Conservation (phyloP, 2,329 filamentous ascomycete species). For the Hyphodiscus sp. region DNA sequence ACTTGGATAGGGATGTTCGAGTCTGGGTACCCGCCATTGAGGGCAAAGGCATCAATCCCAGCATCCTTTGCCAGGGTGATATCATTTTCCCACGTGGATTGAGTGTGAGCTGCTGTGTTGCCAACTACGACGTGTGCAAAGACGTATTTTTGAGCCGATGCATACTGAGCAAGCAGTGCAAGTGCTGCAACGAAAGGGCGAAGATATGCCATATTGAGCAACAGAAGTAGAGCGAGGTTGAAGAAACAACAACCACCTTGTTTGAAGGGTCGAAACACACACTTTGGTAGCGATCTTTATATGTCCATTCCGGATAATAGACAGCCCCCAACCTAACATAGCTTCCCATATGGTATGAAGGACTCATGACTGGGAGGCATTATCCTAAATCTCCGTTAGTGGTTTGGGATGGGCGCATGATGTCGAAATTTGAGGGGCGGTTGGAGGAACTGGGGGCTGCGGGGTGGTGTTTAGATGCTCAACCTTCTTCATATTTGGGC, state of each 20-base stretch:
- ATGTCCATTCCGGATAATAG: background rate
- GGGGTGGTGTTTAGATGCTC: too few species aligned
- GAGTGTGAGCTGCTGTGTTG: constrained; percentile 26
- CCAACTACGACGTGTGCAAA: constrained; percentile 30
- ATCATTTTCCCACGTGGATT: background rate
- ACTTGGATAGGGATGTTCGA: constrained; percentile 30
- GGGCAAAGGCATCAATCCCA: constrained; percentile 27
- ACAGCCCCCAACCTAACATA: background rate
- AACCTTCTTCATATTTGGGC: too few species aligned
- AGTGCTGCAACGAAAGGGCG: constrained; percentile 2
- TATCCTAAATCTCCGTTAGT: background rate
- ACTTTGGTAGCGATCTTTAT: background rate
- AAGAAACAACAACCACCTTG: background rate
- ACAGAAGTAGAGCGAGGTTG: background rate
- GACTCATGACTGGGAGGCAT: background rate
- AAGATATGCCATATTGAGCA: constrained; percentile 10
- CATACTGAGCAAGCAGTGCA: constrained; percentile 4
- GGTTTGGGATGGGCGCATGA: background rate
- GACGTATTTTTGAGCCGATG: constrained; percentile 19
- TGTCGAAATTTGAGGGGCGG: background rate
- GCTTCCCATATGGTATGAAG: background rate
- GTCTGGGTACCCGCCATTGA: constrained; percentile 30
- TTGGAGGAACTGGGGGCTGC: background rate
- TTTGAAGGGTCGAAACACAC: background rate
- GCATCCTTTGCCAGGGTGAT: constrained; percentile 27